phyloP scores from a whole-genome alignment of 257 asterid species.

The Solanum pimpinellifolium region DNA sequence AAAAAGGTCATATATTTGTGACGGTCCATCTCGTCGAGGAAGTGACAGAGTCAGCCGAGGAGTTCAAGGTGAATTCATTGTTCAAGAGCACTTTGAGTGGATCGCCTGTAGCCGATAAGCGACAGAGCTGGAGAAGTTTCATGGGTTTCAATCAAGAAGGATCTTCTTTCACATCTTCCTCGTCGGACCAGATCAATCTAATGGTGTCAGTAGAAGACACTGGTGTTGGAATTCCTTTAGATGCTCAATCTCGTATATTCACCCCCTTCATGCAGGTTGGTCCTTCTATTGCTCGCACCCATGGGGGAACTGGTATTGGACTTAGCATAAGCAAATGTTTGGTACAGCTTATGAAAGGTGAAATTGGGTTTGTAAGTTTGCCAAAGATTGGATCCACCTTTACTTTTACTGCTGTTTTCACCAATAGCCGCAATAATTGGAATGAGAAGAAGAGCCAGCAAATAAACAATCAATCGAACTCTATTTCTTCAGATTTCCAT shows the following conservation, averaged over 20 bases:
- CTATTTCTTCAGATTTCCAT: slow-evolving; percentile 41
- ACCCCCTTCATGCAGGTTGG: slow-evolving; percentile 94
- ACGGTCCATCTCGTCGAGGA: slow-evolving; percentile 79
- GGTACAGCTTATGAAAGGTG: slow-evolving; percentile 96
- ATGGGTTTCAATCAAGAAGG: slow-evolving; percentile 43
- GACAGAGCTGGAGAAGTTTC: slow-evolving; percentile 62
- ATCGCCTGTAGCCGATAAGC: slow-evolving; percentile 56
- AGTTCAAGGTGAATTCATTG: slow-evolving; percentile 14
- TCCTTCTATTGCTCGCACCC: slow-evolving; percentile 79
- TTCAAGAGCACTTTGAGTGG: slow-evolving; percentile 63
- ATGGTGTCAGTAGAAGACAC: slow-evolving; percentile 96
- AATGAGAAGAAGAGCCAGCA: slow-evolving; percentile 25
- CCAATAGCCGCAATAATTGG: slow-evolving; percentile 20
- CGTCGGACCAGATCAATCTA: slow-evolving; percentile 40
- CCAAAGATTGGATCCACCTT: slow-evolving; percentile 82
- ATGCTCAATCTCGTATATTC: slow-evolving; percentile 71
- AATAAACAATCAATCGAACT: slow-evolving; percentile 12
- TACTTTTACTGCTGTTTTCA: slow-evolving; percentile 75
- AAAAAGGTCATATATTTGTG: slow-evolving; percentile 82
- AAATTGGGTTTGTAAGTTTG: slow-evolving; percentile 68
- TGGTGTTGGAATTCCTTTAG: slow-evolving; percentile 77
- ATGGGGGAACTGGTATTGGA: slow-evolving; percentile 97
- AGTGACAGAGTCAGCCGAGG: slow-evolving; percentile 29
- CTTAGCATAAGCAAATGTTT: slow-evolving; percentile 92
- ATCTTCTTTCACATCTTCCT: slow-evolving; percentile 13